phyloP scores from a whole-genome alignment of 2,329 filamentous ascomycete species.

The Pestalotiopsis fici region DNA sequence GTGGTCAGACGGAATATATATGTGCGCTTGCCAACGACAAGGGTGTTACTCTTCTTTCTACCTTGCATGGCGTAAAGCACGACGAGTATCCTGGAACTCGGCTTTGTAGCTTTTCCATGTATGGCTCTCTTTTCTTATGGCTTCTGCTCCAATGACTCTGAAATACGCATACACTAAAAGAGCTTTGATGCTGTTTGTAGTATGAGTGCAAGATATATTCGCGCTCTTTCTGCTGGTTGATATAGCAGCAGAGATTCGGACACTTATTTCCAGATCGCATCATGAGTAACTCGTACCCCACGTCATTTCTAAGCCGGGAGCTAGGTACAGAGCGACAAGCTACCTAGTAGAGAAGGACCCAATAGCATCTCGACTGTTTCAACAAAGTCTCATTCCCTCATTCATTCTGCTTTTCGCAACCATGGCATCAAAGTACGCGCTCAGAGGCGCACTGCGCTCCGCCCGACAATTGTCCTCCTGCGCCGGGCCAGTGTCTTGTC shows the following conservation, averaged over 20 bases:
- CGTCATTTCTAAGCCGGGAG: background rate
- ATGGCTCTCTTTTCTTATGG: too few species aligned
- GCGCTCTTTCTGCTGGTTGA: background rate
- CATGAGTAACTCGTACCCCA: background rate
- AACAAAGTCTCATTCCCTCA: too few species aligned
- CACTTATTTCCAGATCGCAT: background rate
- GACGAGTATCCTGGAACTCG: too few species aligned
- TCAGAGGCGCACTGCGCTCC: slow-evolving; percentile 7
- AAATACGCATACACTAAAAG: too few species aligned
- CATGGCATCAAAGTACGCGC: slow-evolving; percentile 16
- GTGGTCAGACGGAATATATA: background rate
- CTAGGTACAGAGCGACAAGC: background rate
- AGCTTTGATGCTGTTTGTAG: too few species aligned
- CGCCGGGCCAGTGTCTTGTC: background rate
- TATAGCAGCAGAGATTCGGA: background rate
- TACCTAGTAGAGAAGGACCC: background rate
- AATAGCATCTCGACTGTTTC: background rate
- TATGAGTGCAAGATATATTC: too few species aligned
- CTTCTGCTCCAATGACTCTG: too few species aligned
- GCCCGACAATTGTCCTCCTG: background rate
- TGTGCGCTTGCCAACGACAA: background rate
- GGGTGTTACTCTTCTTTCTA: too few species aligned
- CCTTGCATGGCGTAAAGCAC: too few species aligned
- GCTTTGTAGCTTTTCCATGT: too few species aligned
- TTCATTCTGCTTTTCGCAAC: background rate